Evolutionary conservation across 371 early-diverging fungal species (phyloP), one percentile per base, ranked within the genome.

Genomic region (Zopfochytrium polystomum): DNA sequence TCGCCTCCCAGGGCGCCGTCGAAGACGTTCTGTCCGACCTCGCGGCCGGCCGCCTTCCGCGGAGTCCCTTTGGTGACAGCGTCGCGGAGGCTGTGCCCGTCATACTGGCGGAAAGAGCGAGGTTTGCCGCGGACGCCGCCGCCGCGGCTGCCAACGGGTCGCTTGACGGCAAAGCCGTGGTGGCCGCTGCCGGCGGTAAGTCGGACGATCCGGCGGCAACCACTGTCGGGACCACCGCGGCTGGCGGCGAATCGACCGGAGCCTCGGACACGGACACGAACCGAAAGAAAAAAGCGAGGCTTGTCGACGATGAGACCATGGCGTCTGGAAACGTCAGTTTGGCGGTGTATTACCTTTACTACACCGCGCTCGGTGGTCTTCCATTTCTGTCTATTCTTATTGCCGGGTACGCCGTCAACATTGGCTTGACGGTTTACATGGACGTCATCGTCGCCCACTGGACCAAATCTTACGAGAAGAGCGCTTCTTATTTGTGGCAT

Each of bases 1-100:
- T 91, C 42, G 74, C 69, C 11, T 76, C 71, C 6, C 80, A 77
- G 38, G 90, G 90, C 2, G 6, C 54, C 49, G 57, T 66, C n/a
- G 62, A 66, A 1, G 38, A n/a, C 27, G 68, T 67, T n/a, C 67
- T 81, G 26, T 27, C 30, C 23, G 22, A 48, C 13, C 22, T 48
- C 13, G n/a, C 9, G 22, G 11, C 47, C 29, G 58, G 13, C 25
- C 9, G 22, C 25, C 22, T n/a, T 11, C 11, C 22, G 26, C 25
- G 25, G 1, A 25, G 50, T 2, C 56, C 56, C 30, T 22, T 22
- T 5, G 51, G 42, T 11, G 57, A 38, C 3, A 18, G 55, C 22
- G 29, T 34, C 22, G 63, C 55, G 5, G 48, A 56, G 57, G 43
- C 34, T 15, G 56, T 25, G 26, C 25, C 34, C 3, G 31, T 63